Evolutionary conservation across 768 basidiomycete genomes (phyloP), one percentile per base, ranked within the genome.

Genomic region (Rhodotorula paludigena): DNA sequence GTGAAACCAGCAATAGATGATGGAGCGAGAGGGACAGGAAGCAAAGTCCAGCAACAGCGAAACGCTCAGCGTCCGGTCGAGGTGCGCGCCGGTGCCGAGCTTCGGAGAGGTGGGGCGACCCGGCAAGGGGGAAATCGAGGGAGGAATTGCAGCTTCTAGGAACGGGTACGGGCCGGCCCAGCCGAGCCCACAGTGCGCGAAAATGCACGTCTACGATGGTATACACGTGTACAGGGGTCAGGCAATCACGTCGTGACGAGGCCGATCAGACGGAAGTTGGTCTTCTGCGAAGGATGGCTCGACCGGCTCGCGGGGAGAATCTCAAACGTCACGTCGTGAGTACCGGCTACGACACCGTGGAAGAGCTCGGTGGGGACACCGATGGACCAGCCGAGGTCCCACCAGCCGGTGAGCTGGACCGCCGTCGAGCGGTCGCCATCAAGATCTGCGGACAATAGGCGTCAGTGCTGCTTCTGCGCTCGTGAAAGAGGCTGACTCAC

Each of bases 341-440:
- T 15, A 5, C 71, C 71, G 1, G 63, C 28, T 21, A 42, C 15
- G 36, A 72, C 38, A 15, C 9, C 16, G 9, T 21, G 28, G 39
- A 72, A 72, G 49, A 68, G 32, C 47, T 54, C 57, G 12, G 59
- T 61, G 38, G 71, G 71, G 0, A 72, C 71, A 30, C 71, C 71
- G 53, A 72, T 72, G 18, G 51, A 55, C 66, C 66, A 67, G 8
- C 66, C 66, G 8, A 72, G 42, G 56, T 64, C 51, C 66, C 66
- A 68, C n/a, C 36, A 68, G 11, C 71, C 66, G 38, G 62, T 38
- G 44, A 72, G 55, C 23, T 35, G n/a, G 41, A 57, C 56, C n/a
- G 53, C 63, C 20, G 39, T 39, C 20, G 55, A n/a, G 4, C 36
- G 48, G 45, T 68, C 57, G 28, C 38, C 54, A 36, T 72, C 66